phyloP scores from a whole-genome alignment of 164 flowering plant species.

The Sedum album region DNA sequence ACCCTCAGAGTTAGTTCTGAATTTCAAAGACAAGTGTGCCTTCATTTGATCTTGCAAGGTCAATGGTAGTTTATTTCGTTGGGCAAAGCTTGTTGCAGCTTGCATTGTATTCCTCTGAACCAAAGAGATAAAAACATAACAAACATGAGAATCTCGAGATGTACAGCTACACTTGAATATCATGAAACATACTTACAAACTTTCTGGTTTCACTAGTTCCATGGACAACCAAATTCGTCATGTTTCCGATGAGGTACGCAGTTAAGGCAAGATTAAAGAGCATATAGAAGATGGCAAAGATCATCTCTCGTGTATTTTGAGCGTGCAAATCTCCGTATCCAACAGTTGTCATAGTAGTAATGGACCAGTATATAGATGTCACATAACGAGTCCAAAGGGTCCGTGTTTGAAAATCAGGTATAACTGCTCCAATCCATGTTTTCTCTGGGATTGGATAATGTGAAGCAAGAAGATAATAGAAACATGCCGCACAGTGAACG shows the following conservation, averaged over 20 bases:
- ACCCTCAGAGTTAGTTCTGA: slow-evolving; percentile 62
- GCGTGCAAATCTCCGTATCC: slow-evolving; percentile 15
- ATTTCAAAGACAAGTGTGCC: slow-evolving; percentile 83
- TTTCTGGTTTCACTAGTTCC: slow-evolving; percentile 13
- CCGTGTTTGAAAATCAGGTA: slow-evolving; percentile 2
- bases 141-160: not conserved
- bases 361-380: slow-evolving; percentile 15
- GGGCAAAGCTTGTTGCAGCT: slow-evolving; percentile 82
- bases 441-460: slow-evolving; percentile 8
- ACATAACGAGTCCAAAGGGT: slow-evolving; percentile 12
- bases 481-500: slow-evolving; percentile 12
- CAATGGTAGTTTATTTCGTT: slow-evolving; percentile 56
- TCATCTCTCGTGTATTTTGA: slow-evolving; percentile 11
- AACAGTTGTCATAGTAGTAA: slow-evolving; percentile 13
- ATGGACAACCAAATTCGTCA: slow-evolving; percentile 16
- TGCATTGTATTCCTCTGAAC: slow-evolving; percentile 75
- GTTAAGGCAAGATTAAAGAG: slow-evolving; percentile 13
- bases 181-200: slow-evolving; percentile 8
- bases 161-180: not conserved
- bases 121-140: not conserved
- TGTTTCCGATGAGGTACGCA: slow-evolving; percentile 12
- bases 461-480: slow-evolving; percentile 9
- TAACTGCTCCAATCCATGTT: slow-evolving; percentile 10
- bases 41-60: slow-evolving; percentile 87
- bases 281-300: slow-evolving; percentile 10